phyloP scores from a whole-genome alignment of 169 alveolate genomes.

The Plasmodium yoelii region DNA sequence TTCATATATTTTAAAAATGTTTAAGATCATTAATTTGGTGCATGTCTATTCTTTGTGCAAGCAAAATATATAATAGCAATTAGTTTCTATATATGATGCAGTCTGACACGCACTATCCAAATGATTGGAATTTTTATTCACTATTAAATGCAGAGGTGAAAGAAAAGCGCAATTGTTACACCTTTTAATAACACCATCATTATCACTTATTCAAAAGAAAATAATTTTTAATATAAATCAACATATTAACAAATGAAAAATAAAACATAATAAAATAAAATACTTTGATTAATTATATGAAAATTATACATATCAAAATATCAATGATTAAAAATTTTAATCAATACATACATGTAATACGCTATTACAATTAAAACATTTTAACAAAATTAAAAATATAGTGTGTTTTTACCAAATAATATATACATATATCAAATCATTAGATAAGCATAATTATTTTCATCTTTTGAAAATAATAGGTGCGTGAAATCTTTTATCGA shows the following conservation, averaged over 20 bases:
- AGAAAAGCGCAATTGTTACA: background rate
- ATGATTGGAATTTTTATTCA: background rate
- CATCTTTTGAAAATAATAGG: conserved; percentile 46
- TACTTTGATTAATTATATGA: background rate
- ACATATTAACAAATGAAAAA: background rate
- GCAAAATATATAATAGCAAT: no score
- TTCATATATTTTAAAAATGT: no score
- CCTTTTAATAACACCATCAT: background rate
- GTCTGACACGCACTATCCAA: background rate
- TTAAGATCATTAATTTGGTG: no score
- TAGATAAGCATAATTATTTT: background rate
- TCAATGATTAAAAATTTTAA: background rate
- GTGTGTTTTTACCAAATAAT: no score
- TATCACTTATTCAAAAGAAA: background rate
- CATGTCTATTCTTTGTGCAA: no score
- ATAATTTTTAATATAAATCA: background rate
- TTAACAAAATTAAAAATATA: conserved; percentile 14
- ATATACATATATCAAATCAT: conserved; percentile 9
- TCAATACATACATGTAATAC: background rate
- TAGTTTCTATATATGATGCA: background rate
- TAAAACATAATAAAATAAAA: background rate
- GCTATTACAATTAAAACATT: conserved; percentile 9
- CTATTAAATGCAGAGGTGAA: background rate
- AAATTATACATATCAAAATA: background rate
- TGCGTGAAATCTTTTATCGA: conserved; percentile 23